Evolutionary conservation across 306 rosid genomes (phyloP), one percentile per base, ranked within the genome.

Genomic region (Casuarina glauca): DNA sequence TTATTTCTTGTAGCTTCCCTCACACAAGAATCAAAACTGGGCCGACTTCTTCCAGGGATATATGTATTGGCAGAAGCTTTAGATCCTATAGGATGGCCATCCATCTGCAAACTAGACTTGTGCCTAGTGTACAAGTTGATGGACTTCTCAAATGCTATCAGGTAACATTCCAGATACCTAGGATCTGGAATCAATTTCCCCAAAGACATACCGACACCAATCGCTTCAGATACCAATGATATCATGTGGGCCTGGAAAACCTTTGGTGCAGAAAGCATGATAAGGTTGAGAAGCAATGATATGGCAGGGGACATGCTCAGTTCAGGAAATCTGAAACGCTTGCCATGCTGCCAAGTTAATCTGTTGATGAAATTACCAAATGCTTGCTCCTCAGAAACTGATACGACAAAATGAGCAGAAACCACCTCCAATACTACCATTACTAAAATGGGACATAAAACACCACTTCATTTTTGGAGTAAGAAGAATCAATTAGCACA

Each of bases 251-350:
- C 91, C 79, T 80, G 91, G 70, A 95, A 75, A 84, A 92, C 75
- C 84, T 88, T 90, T 32, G 98, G 97, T 12, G 92, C 84, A 52
- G 95, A 89, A 69, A 79, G 90, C 74, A 91, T 75, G 74, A 86
- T 49, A 17, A 91, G 98, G 72, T 90, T 84, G 70, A 88, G 87
- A 86, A 92, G 88, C 84, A 94, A 87, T 43, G 86, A 75, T 52
- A 89, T 51, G 48, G 90, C 82, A 20, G 90, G 53, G 36, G 71
- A 81, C 66, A 86, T 76, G 86, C 91, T 82, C 60, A 95, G 87
- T 83, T 82, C 90, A 70, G 89, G 81, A 80, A 75, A 83, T 82
- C 88, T 82, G 72, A 74, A 81, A 77, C 82, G 82, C 69, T 80
- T 80, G 52, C 74, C 79, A n/a, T 26, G 62, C 69, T 43, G 82